Evolutionary conservation across 1,139 yeast species (phyloP).

Genomic region (Yamadazyma pseudoaaseri): DNA sequence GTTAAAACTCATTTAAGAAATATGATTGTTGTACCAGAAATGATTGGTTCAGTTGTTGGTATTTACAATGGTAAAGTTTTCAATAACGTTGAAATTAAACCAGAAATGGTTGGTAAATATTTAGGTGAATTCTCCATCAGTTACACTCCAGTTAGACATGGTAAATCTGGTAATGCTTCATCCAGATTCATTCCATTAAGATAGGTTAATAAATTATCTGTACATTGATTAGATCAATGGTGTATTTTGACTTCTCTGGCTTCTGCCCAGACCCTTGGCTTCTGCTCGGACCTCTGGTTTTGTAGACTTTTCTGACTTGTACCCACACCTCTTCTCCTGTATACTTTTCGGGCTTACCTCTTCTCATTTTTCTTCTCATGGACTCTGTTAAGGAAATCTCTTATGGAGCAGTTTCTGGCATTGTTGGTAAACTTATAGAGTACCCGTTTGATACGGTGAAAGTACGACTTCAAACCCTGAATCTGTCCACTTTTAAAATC

Average conservation of each 20-base stretch:
- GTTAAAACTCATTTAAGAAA: conserved; percentile 99
- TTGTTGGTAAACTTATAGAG: conserved; percentile 79
- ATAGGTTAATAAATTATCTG: conserved; percentile 21
- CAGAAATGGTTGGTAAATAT: conserved; percentile 99
- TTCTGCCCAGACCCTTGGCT: no score
- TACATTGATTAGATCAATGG: no score
- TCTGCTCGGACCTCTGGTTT: no score
- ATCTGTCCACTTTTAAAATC: conserved; percentile 57
- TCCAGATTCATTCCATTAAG: conserved; percentile 76
- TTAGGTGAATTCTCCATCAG: conserved; percentile 99
- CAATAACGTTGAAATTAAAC: conserved; percentile 98
- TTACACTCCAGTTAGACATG: conserved; percentile 99
- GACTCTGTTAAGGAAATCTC: conserved; percentile 37
- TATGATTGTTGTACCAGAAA: conserved; percentile 99
- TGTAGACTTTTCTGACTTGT: no score
- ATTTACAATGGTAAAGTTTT: conserved; percentile 99
- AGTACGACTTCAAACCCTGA: conserved; percentile 68
- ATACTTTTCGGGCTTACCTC: no score
- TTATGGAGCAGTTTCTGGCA: conserved; percentile 66
- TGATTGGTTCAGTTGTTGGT: conserved; percentile 99
- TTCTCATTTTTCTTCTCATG: no score
- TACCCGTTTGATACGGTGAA: conserved; percentile 92
- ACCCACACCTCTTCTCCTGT: no score
- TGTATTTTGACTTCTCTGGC: no score
- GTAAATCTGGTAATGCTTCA: conserved; percentile 97